Evolutionary conservation across 352 stramenopile species (phyloP).

Genomic region (Phytopythium delawarense): DNA sequence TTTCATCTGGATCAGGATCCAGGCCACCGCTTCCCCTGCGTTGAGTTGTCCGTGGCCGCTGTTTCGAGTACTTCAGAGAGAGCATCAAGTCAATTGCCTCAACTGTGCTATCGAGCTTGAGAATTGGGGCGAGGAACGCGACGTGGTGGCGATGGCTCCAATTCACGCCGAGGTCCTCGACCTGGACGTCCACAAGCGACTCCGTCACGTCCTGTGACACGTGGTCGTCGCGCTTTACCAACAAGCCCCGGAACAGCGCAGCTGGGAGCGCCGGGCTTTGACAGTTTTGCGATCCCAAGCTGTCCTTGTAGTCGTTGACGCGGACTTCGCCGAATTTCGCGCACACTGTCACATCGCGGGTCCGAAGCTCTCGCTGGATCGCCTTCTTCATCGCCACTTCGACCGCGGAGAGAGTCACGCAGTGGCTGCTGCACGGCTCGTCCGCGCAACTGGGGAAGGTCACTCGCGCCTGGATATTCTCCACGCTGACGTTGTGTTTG

Average conservation of each 20-base stretch:
- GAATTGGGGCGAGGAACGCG: slow-evolving; percentile 14
- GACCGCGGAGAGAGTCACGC: neutral
- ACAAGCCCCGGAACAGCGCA: slow-evolving; percentile 13
- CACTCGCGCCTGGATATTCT: neutral
- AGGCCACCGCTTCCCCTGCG: neutral
- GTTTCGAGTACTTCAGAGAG: neutral
- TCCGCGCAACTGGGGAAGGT: neutral
- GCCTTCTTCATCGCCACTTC: slow-evolving; percentile 1
- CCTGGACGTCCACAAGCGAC: slow-evolving; percentile 22
- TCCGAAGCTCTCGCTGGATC: neutral
- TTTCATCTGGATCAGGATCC: neutral
- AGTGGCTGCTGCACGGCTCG: neutral
- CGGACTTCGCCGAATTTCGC: neutral
- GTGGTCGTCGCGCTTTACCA: slow-evolving; percentile 23
- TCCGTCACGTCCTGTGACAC: slow-evolving; percentile 16
- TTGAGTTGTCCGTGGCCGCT: neutral
- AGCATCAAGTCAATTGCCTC: slow-evolving; percentile 3
- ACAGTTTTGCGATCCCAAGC: too few species aligned
- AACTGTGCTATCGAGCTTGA: slow-evolving; percentile 1
- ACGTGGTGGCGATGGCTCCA: slow-evolving; percentile 32
- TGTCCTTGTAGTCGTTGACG: neutral
- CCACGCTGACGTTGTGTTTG: neutral
- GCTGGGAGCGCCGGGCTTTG: neutral
- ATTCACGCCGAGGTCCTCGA: slow-evolving; percentile 21
- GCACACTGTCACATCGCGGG: neutral